Evolutionary conservation across 73 alveolate species (phyloP), one percentile per base, ranked within the genome.

Genomic region (Paramecium sexaurelia): DNA sequence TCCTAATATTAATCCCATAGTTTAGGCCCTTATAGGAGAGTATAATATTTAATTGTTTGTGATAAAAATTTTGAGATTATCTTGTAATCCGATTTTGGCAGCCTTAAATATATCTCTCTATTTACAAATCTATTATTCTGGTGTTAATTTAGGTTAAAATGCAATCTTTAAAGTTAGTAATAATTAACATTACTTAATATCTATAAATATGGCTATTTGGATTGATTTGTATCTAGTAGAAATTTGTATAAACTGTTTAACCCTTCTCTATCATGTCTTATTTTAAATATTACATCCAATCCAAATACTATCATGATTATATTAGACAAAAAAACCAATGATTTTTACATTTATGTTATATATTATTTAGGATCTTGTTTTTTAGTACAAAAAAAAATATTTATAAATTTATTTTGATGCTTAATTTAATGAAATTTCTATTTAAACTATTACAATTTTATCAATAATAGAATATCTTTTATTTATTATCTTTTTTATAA

Each of bases 91-190:
- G 32, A 66, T 10, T 15, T 73, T 73, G n/a, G 67, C 87, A 13
- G 43, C 33, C 13, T 73, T 73, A 39, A 73, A 73, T 5, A 73
- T 35, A 7, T 73, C 87, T 73, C 87, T 73, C 66, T 35, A 73
- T 36, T 73, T 73, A 27, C 35, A 73, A 9, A 73, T 39, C 43
- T 73, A n/a, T 32, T 73, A 36, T 73, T 73, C 87, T 33, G 55
- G 67, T 0, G 33, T 51, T 7, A 51, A 17, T 13, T 1, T 17
- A n/a, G 67, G 67, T 51, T 51, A 51, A 19, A 51, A 51, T 3
- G 33, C 6, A 51, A 51, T 51, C 67, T 51, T 35, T 35, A 35
- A 4, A 6, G 5, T 1, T n/a, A 1, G 22, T 45, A 5, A n/a
- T 51, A 6, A 51, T 51, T 51, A 19, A n/a, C 17, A 51, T 51